Evolutionary conservation across 2,329 filamentous ascomycete species (phyloP).

Genomic region (Trichoderma pleuroti): DNA sequence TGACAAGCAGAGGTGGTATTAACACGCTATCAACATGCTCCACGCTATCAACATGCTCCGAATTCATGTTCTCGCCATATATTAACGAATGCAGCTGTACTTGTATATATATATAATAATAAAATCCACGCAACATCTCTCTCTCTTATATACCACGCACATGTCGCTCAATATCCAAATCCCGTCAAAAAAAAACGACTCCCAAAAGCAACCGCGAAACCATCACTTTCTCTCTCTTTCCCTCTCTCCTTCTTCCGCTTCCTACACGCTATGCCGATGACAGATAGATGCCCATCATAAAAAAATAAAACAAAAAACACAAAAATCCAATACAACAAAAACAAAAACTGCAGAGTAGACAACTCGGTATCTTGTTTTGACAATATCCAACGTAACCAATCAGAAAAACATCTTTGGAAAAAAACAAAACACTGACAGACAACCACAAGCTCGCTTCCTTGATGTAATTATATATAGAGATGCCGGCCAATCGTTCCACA

Average conservation of each 20-base stretch:
- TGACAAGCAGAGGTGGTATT: neutral
- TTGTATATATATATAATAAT: neutral
- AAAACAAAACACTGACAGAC: neutral
- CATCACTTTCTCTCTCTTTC: neutral
- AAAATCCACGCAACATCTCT: neutral
- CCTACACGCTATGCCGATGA: conserved; percentile 4
- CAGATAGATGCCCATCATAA: neutral
- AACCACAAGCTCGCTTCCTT: neutral
- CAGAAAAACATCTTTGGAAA: neutral
- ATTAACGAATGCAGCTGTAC: conserved; percentile 1
- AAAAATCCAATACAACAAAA: neutral
- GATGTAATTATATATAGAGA: neutral
- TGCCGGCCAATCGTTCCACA: neutral
- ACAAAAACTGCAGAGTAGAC: neutral
- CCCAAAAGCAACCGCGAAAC: neutral
- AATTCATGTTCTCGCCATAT: neutral
- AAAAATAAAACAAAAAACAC: neutral
- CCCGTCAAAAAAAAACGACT: neutral
- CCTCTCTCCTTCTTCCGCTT: neutral
- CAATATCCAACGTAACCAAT: neutral
- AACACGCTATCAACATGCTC: neutral
- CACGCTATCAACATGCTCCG: too few species aligned
- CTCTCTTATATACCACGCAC: neutral
- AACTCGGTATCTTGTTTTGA: neutral
- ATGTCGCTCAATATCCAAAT: neutral